Percentiles rank a stretch among this genome's conserved stretches.
These are phyloP conservation scores for Neurospora terricola DNA, from an alignment of 495 filamentous ascomycete species.

Conservation along the genomic window DNA sequence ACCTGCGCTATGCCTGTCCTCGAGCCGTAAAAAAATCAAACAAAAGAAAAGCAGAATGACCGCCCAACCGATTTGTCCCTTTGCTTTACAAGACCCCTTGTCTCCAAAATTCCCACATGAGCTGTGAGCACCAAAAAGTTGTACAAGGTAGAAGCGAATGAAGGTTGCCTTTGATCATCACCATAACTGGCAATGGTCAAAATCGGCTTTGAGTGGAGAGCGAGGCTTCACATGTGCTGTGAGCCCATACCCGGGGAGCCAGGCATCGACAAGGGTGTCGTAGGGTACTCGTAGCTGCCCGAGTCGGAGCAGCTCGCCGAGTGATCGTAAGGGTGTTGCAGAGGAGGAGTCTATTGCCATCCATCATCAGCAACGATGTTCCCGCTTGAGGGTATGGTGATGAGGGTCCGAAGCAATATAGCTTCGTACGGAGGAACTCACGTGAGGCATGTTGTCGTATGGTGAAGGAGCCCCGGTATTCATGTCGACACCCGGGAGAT, in stretches of 20 bases:
- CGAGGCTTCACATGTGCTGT: conserved; percentile 14
- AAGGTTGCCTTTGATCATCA: background rate
- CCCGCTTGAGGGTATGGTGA: conserved; percentile 24
- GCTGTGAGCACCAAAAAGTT: background rate
- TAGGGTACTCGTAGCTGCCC: conserved; percentile 49
- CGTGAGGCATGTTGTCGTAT: conserved; percentile 60
- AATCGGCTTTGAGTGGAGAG: background rate
- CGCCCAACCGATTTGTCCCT: background rate
- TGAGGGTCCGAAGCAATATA: conserved; percentile 5
- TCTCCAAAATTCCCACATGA: background rate
- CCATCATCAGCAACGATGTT: conserved; percentile 39
- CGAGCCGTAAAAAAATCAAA: background rate
- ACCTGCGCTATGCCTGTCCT: conserved; percentile 5
- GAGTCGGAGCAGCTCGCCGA: conserved; percentile 54
- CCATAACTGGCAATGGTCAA: background rate
- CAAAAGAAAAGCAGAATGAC: background rate
- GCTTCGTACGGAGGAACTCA: conserved; percentile 39
- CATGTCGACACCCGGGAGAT: conserved; percentile 67
- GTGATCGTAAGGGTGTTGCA: conserved; percentile 72
- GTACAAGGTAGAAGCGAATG: background rate
- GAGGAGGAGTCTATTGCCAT: conserved; percentile 64
- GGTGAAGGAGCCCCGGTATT: conserved; percentile 33
- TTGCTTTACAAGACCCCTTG: background rate
- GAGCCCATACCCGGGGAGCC: conserved; percentile 45
- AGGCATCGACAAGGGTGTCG: conserved; percentile 59